A percentile compares a stretch with the other conserved stretches of the same genome.
Conservation (phyloP, 371 early-diverging fungal genomes). For the Nematocida ausubeli region DNA sequence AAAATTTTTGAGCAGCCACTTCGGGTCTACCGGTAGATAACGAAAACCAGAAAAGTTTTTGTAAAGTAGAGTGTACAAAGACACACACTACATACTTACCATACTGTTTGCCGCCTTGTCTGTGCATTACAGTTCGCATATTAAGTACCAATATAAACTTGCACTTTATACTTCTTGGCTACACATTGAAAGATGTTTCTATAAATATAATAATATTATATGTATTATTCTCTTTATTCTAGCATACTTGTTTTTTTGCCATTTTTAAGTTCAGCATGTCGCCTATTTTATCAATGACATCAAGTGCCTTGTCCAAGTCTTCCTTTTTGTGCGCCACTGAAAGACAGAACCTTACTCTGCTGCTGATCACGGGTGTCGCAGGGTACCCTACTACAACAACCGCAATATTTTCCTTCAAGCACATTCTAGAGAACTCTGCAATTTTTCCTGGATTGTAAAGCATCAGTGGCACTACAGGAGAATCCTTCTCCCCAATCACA, state of each 20-base stretch:
- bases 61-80: no score
- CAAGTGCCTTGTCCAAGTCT: constrained; percentile 75
- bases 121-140: no score
- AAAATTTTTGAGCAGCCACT: neutral
- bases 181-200: no score
- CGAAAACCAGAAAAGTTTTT: no score
- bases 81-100: no score
- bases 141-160: no score
- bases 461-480: constrained; percentile 91
- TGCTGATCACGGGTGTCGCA: constrained; percentile 88
- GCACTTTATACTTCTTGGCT: no score
- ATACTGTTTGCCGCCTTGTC: no score
- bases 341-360: constrained; percentile 90
- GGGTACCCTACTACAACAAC: constrained; percentile 97
- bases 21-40: no score
- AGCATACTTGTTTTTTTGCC: no score
- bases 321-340: constrained; percentile 85
- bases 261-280: constrained; percentile 63
- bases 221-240: no score
- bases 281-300: constrained; percentile 66
- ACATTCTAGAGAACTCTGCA: constrained; percentile 83
- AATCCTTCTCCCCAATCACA: constrained; percentile 82
- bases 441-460: constrained; percentile 94
- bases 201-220: no score
- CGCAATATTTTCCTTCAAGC: constrained; percentile 81